Evolutionary conservation across 1,139 yeast genomes (phyloP).

Genomic region (Geotrichum citri-aurantii): DNA sequence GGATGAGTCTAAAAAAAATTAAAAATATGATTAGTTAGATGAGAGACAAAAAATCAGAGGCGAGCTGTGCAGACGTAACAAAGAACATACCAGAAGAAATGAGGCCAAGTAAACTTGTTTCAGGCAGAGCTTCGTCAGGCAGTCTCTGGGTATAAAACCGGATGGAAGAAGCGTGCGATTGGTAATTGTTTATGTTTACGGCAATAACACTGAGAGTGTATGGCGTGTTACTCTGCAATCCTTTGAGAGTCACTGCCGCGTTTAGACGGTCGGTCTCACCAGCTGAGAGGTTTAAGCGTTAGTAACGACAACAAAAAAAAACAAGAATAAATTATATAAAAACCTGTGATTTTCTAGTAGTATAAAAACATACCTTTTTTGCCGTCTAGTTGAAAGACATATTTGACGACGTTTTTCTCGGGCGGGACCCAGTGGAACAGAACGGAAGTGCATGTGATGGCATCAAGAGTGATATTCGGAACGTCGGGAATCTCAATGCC

Average conservation of each 20-base stretch:
- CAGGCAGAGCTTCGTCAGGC: conserved; percentile 23
- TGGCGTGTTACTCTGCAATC: conserved; percentile 43
- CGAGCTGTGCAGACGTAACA: neutral
- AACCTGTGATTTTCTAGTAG: neutral
- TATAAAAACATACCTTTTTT: conserved; percentile 30
- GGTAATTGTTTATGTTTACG: conserved; percentile 37
- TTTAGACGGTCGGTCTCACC: conserved; percentile 38
- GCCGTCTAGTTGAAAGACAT: conserved; percentile 46
- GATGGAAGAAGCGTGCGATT: conserved; percentile 30
- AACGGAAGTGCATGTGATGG: conserved; percentile 45
- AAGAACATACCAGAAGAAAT: conserved; percentile 7
- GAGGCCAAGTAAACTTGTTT: conserved; percentile 1
- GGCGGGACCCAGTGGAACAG: conserved; percentile 54
- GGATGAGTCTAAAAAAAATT: conserved; percentile 6
- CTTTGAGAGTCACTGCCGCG: conserved; percentile 38
- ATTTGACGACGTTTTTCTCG: conserved; percentile 37
- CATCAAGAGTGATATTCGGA: conserved; percentile 52
- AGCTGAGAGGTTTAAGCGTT: conserved; percentile 20
- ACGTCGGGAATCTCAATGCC: conserved; percentile 54
- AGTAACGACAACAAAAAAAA: neutral
- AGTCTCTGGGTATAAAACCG: conserved; percentile 28
- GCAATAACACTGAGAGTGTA: conserved; percentile 56
- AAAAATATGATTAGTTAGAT: neutral
- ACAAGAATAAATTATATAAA: neutral
- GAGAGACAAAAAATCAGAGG: neutral